Conservation (phyloP, 176 grass and related monocot genomes). For the Phyllostachys edulis region DNA sequence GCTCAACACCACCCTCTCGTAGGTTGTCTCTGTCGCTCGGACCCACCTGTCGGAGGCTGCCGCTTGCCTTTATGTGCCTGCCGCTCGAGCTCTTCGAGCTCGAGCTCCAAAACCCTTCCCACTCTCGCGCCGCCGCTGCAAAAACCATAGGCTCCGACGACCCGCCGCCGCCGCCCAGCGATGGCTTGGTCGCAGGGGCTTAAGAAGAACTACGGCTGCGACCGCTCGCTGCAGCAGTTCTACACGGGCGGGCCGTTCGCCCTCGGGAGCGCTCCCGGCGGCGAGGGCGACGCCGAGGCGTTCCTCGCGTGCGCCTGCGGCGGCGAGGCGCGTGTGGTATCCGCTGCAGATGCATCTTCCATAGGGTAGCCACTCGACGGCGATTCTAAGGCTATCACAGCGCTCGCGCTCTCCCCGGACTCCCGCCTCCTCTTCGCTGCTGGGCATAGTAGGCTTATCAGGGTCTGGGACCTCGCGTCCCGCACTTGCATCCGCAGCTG, state of each 20-base stretch:
- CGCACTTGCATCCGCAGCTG: constrained; percentile 80
- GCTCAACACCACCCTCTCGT: neutral
- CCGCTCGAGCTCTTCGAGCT: constrained; percentile 2
- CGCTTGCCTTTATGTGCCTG: neutral
- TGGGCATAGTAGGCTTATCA: constrained; percentile 68
- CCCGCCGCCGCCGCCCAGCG: neutral
- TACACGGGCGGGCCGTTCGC: constrained; percentile 80
- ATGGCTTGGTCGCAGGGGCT: constrained; percentile 31
- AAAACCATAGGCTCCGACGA: constrained; percentile 38
- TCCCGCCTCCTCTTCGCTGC: constrained; percentile 71
- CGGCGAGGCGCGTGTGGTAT: constrained; percentile 67
- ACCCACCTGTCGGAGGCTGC: neutral
- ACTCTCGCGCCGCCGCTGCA: constrained; percentile 35
- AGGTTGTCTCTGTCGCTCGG: neutral
- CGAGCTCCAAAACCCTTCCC: constrained; percentile 36
- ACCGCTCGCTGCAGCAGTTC: constrained; percentile 84
- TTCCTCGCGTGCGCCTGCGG: constrained; percentile 91
- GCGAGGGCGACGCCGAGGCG: constrained; percentile 40
- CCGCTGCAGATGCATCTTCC: constrained; percentile 51
- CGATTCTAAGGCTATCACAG: constrained; percentile 66
- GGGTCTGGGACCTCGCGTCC: constrained; percentile 84
- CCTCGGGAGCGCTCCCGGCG: constrained; percentile 35
- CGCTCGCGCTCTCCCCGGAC: constrained; percentile 62
- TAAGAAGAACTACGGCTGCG: constrained; percentile 77
- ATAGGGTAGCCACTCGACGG: constrained; percentile 50